Conservation (phyloP, 2,329 filamentous ascomycete genomes). For the Fusarium tricinctum region DNA sequence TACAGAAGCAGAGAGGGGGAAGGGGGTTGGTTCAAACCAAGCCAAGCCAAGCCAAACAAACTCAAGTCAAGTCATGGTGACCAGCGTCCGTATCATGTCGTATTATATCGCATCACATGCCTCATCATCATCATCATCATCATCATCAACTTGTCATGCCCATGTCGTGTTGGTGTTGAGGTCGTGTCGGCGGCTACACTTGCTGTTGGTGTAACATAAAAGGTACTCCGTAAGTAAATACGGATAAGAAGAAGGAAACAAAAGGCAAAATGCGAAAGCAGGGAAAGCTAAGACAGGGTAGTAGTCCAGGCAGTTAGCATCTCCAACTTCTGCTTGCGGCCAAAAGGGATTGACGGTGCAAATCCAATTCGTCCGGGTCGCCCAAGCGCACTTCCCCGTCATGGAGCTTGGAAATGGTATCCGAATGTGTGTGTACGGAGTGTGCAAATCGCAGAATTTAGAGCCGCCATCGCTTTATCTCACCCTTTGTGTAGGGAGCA, state of each 20-base stretch:
- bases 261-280: neutral
- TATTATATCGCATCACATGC: conserved; percentile 5
- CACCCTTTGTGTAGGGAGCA: neutral
- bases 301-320: neutral
- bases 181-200: conserved; percentile 13
- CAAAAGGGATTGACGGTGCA: conserved; percentile 31
- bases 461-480: conserved; percentile 5
- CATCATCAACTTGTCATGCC: conserved; percentile 25
- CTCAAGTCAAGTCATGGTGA: conserved; percentile 7
- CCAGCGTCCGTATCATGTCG: conserved; percentile 26
- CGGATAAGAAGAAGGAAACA: too few relatives aligned
- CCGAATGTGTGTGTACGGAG: conserved; percentile 4
- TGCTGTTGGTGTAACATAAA: conserved; percentile 3
- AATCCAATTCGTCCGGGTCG: conserved; percentile 51
- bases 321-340: conserved; percentile 37
- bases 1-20: neutral
- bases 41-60: neutral
- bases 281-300: too few relatives aligned
- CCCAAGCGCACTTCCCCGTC: conserved; percentile 44
- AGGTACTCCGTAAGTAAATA: too few relatives aligned
- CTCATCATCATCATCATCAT: conserved; percentile 4
- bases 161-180: neutral
- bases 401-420: conserved; percentile 28
- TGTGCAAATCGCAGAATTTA: conserved; percentile 46
- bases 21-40: neutral